phyloP scores from a whole-genome alignment of 306 rosid species.

The Corylus heterophylla region DNA sequence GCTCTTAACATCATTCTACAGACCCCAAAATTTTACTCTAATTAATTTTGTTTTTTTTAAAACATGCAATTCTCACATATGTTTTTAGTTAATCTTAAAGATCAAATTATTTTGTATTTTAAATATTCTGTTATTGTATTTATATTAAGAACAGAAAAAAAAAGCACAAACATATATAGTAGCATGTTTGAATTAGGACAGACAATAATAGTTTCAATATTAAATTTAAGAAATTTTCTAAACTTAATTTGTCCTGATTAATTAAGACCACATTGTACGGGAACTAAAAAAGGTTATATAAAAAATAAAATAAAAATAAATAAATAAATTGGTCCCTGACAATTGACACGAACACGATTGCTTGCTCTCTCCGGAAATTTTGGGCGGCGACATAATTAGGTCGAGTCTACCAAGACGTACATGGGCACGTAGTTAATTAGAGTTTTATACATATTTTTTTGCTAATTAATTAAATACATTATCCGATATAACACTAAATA shows the following conservation, averaged over 20 bases:
- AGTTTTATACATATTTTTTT: neutral
- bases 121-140: too few relatives aligned
- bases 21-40: neutral
- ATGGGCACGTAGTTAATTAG: neutral
- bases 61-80: too few relatives aligned
- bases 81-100: too few relatives aligned
- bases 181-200: too few relatives aligned
- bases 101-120: too few relatives aligned
- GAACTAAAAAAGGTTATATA: neutral
- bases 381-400: neutral
- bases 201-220: too few relatives aligned
- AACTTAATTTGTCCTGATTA: too few relatives aligned
- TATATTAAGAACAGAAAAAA: too few relatives aligned
- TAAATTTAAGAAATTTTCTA: too few relatives aligned
- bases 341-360: neutral
- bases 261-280: neutral
- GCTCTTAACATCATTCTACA: too few relatives aligned
- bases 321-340: neutral
- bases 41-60: too few relatives aligned
- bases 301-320: neutral
- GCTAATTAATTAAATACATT: neutral
- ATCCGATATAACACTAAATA: neutral
- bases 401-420: neutral
- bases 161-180: too few relatives aligned
- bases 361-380: conserved; percentile 18